These are phyloP conservation scores for Termitomyces titanicus DNA, from an alignment of 768 basidiomycete species.

Conservation along the genomic window DNA sequence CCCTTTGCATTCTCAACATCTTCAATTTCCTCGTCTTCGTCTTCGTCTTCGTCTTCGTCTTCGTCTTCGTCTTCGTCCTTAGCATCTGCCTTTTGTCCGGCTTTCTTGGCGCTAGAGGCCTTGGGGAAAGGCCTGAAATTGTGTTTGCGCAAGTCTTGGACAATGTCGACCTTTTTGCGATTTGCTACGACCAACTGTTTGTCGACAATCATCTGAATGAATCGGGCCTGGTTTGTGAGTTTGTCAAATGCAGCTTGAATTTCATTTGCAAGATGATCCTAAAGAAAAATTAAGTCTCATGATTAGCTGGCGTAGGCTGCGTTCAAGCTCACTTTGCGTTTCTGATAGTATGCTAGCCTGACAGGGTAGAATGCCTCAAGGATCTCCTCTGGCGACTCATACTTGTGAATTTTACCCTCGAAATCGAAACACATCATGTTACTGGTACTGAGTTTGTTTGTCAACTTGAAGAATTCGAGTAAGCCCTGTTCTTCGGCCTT, in stretches of 20 bases:
- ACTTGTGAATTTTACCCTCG: slow-evolving; percentile 94
- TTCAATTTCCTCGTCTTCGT: slow-evolving; percentile 26
- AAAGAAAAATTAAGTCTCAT: slow-evolving; percentile 3
- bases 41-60: slow-evolving; percentile 52
- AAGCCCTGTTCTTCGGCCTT: slow-evolving; percentile 90
- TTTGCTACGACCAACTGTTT: slow-evolving; percentile 79
- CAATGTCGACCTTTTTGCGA: slow-evolving; percentile 85
- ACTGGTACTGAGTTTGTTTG: slow-evolving; percentile 76
- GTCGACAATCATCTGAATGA: slow-evolving; percentile 93
- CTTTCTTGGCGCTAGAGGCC: slow-evolving; percentile 58
- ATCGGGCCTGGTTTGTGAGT: slow-evolving; percentile 92
- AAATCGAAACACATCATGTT: slow-evolving; percentile 99
- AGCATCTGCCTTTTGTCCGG: slow-evolving; percentile 60
- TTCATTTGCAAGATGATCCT: slow-evolving; percentile 86
- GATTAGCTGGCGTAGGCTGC: neutral
- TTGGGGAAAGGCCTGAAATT: slow-evolving; percentile 95
- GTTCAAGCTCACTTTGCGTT: slow-evolving; percentile 72
- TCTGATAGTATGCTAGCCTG: slow-evolving; percentile 89
- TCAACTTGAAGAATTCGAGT: slow-evolving; percentile 88
- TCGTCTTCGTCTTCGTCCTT: slow-evolving; percentile 49
- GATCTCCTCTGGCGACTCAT: slow-evolving; percentile 85
- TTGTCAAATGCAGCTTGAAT: slow-evolving; percentile 79
- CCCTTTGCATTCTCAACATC: slow-evolving; percentile 26
- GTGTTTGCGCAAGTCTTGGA: slow-evolving; percentile 74
- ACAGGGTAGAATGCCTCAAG: slow-evolving; percentile 90